Evolutionary conservation across 306 rosid genomes (phyloP).

Genomic region (Trifolium repens): DNA sequence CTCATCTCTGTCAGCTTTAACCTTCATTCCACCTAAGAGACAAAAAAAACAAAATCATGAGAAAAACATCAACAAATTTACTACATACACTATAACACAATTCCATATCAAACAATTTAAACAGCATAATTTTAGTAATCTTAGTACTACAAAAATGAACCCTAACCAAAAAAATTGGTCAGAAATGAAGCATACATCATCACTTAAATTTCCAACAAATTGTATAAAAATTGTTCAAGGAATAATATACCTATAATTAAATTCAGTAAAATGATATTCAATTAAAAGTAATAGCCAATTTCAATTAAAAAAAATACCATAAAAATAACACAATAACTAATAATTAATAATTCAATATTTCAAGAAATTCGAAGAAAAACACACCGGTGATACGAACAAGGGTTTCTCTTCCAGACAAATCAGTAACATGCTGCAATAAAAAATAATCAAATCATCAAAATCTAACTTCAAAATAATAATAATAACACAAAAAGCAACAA

Average conservation of each 20-base stretch:
- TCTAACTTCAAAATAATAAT: background rate
- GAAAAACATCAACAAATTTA: background rate
- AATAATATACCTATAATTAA: background rate
- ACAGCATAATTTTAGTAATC: too few species aligned
- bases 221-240: background rate
- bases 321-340: background rate
- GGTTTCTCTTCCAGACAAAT: constrained; percentile 90
- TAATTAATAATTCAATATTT: background rate
- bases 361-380: background rate
- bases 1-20: constrained; percentile 90
- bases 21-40: constrained; percentile 88
- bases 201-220: too few species aligned
- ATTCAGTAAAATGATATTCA: background rate
- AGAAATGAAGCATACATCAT: too few species aligned
- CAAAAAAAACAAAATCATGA: background rate
- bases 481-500: background rate
- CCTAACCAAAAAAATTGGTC: too few species aligned
- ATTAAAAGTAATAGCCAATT: background rate
- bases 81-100: too few species aligned
- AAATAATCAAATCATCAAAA: constrained; percentile 4
- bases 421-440: constrained; percentile 77
- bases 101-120: background rate
- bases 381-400: constrained; percentile 83
- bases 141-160: too few species aligned
- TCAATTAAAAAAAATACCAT: background rate